Percentiles rank a stretch among this genome's conserved stretches.
Evolutionary conservation across 352 stramenopile genomes (phyloP).

Genomic region (Globisporangium ultimum): DNA sequence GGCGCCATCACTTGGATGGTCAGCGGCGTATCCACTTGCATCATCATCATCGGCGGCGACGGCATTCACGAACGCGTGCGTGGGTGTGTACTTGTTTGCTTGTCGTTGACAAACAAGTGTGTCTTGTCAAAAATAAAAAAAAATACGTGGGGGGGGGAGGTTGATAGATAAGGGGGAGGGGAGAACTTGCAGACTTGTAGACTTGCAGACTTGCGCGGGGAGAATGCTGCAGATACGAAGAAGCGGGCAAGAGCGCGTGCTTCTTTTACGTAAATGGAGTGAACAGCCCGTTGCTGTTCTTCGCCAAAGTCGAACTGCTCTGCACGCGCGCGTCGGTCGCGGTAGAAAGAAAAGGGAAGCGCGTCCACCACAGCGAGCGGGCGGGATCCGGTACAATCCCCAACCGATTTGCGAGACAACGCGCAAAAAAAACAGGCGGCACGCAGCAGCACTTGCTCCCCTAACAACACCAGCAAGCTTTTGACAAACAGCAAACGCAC

Average conservation of each 20-base stretch:
- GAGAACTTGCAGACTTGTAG: slow-evolving; percentile 1
- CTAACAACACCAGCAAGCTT: neutral
- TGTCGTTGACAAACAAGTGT: slow-evolving; percentile 6
- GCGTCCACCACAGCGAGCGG: neutral
- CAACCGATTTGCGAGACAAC: neutral
- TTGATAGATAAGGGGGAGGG: slow-evolving; percentile 1
- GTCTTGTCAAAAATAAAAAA: slow-evolving; percentile 5
- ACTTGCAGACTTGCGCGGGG: slow-evolving; percentile 4
- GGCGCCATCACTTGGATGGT: slow-evolving; percentile 43
- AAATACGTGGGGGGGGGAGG: neutral
- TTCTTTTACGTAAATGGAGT: slow-evolving; percentile 15
- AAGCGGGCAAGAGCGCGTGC: neutral
- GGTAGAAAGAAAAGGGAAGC: neutral
- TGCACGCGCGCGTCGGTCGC: neutral
- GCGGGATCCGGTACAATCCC: neutral
- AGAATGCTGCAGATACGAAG: neutral
- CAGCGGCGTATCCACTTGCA: slow-evolving; percentile 30
- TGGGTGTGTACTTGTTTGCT: neutral
- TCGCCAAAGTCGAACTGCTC: slow-evolving; percentile 26
- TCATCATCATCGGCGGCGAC: slow-evolving; percentile 31
- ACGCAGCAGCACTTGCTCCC: neutral
- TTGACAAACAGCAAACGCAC: neutral
- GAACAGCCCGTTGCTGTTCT: slow-evolving; percentile 14
- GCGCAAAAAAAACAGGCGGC: neutral
- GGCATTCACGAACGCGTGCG: neutral